Conservation (phyloP, 1,284 basidiomycete species). For the Heterobasidion occidentale region DNA sequence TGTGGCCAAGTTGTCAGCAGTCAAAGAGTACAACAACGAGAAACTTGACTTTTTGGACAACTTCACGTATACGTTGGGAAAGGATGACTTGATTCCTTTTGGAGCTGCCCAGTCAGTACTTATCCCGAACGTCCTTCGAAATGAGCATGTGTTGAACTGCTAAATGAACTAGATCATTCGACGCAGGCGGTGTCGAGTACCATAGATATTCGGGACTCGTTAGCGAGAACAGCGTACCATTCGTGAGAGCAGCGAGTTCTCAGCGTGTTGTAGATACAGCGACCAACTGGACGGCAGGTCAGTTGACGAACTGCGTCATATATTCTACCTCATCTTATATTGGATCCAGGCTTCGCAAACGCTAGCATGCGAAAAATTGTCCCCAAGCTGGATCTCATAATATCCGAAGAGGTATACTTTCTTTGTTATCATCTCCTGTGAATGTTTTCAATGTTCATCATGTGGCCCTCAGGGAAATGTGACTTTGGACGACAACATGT, state of each 20-base stretch:
- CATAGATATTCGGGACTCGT: constrained; percentile 45
- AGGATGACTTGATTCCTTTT: constrained; percentile 54
- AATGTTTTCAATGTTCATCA: constrained; percentile 1
- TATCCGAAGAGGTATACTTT: constrained; percentile 40
- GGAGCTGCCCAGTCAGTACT: constrained; percentile 61
- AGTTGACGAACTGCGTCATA: constrained; percentile 3
- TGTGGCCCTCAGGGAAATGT: constrained; percentile 43
- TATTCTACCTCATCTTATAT: neutral
- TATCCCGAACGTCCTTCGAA: neutral
- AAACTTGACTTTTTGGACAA: constrained; percentile 52
- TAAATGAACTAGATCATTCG: constrained; percentile 32
- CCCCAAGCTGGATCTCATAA: constrained; percentile 42
- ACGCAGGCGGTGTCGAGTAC: constrained; percentile 40
- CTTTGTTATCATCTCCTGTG: neutral
- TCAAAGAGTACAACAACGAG: constrained; percentile 33
- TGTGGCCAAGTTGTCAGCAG: constrained; percentile 44
- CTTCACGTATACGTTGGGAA: constrained; percentile 57
- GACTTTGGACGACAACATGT: constrained; percentile 67
- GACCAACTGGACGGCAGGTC: constrained; percentile 65
- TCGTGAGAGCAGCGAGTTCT: constrained; percentile 57
- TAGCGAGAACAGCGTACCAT: constrained; percentile 40
- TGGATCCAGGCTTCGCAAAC: constrained; percentile 38
- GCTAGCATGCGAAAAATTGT: constrained; percentile 15
- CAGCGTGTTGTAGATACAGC: constrained; percentile 62
- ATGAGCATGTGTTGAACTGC: too few relatives aligned